Evolutionary conservation across 805 yeast genomes (phyloP), one percentile per base, ranked within the genome.

Genomic region (Suhomyces prunicola): DNA sequence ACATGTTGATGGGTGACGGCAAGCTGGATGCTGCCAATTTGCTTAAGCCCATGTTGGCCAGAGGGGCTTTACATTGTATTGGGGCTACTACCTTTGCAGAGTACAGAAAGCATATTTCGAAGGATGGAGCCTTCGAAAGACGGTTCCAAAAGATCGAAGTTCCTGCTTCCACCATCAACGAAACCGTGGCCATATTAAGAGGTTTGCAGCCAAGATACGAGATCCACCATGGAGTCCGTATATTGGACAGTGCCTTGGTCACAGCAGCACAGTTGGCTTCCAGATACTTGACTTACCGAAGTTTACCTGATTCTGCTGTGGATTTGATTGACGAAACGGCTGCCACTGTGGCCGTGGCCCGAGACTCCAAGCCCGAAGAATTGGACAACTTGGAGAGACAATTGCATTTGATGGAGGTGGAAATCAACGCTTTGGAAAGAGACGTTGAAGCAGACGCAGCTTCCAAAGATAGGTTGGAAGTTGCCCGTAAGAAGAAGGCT

Each of bases 1-100:
- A 94, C 74, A 94, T 94, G 97, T 83, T 94, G 60, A 94, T 94
- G 99, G 99, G 99, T 63, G 97, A 94, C 68, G 99, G 99, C 68
- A 94, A 92, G 74, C 85, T 88, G 57, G 99, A 94, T 70, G 97
- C 96, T 44, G 99, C 99, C 41, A 94, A 94, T 72, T 82, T 94
- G 64, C 83, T 94, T 70, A 94, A 94, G 75, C 99, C 99, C 39
- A 96, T 96, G 81, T 82, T 94, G 58, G 97, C 99, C 2, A 86
- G 99, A 74, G 98, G 99, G 62, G 81, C 88, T 50, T 83, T 94
- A 66, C 97, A 94, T 72, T 96, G 97, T 72, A 92, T 92, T 67
- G 99, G 99, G 76, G 99, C 99, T 26, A 94, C 99, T 26, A 94
- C 99, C 1, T 86, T 90, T 62, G 87, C 87, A 53, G 99, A 94